phyloP scores from a whole-genome alignment of 2,329 filamentous ascomycete genomes.

The Grosmannia huntii region DNA sequence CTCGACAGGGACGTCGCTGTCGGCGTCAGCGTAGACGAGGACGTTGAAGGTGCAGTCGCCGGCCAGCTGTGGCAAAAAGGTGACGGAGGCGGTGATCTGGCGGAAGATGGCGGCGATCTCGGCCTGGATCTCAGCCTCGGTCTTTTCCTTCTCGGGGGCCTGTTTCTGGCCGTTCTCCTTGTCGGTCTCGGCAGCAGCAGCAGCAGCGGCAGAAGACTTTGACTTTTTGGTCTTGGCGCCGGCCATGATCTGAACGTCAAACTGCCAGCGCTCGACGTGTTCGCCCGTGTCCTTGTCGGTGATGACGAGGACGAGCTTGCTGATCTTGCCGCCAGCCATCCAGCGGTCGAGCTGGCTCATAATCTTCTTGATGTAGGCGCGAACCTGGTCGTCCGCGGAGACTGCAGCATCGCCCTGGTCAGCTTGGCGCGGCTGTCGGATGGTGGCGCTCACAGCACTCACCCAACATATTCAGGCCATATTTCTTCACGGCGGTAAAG shows the following conservation, averaged over 20 bases:
- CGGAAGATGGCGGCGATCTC: constrained; percentile 96
- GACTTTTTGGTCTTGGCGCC: constrained; percentile 23
- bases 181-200: constrained; percentile 13
- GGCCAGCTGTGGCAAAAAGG: constrained; percentile 85
- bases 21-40: constrained; percentile 90
- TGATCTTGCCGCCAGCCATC: constrained; percentile 96
- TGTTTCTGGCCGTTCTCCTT: constrained; percentile 20
- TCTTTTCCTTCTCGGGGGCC: constrained; percentile 72
- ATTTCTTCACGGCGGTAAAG: constrained; percentile 96
- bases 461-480: constrained; percentile 95
- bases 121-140: constrained; percentile 83
- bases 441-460: background rate
- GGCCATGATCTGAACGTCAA: constrained; percentile 46
- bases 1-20: constrained; percentile 91
- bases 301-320: constrained; percentile 91
- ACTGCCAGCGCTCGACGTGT: constrained; percentile 95
- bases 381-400: constrained; percentile 93
- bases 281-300: constrained; percentile 95
- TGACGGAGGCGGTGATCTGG: constrained; percentile 95
- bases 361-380: constrained; percentile 98
- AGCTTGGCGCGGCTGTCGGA: background rate
- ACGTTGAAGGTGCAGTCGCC: constrained; percentile 98
- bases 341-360: constrained; percentile 96
- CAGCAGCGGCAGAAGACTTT: constrained; percentile 18
- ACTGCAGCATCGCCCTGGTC: constrained; percentile 33